Evolutionary conservation across 495 filamentous ascomycete genomes (phyloP).

Genomic region (Talaromyces adpressus): DNA sequence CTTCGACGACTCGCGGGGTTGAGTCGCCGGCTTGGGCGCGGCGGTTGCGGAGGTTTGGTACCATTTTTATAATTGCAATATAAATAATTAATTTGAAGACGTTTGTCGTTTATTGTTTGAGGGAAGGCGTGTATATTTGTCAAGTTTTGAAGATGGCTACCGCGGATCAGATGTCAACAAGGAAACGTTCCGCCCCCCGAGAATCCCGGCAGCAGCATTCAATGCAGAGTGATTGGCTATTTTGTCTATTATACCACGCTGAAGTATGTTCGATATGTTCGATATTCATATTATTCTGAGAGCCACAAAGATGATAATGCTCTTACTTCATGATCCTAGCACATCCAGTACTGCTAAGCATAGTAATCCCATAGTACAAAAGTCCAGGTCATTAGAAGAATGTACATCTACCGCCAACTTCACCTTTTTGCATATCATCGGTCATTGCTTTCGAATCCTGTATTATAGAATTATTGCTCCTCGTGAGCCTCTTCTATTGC

Average conservation of each 20-base stretch:
- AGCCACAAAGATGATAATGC: too few species aligned
- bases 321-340: not conserved
- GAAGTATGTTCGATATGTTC: not conserved
- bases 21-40: not conserved
- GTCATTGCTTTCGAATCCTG: not conserved
- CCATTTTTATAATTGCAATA: not conserved
- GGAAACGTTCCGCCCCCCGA: not conserved
- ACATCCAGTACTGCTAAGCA: not conserved
- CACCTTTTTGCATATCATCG: too few species aligned
- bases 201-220: not conserved
- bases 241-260: not conserved
- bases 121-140: not conserved
- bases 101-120: not conserved
- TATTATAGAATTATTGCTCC: not conserved
- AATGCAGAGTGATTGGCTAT: not conserved
- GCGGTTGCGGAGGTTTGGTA: constrained; percentile 6
- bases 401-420: not conserved
- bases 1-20: constrained; percentile 6
- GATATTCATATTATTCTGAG: not conserved
- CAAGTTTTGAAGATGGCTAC: not conserved
- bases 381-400: not conserved
- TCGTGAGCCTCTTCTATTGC: not conserved
- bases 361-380: not conserved
- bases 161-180: not conserved
- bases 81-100: not conserved